phyloP scores from a whole-genome alignment of 148 eudicot species.

The Rhododendron williamsianum region DNA sequence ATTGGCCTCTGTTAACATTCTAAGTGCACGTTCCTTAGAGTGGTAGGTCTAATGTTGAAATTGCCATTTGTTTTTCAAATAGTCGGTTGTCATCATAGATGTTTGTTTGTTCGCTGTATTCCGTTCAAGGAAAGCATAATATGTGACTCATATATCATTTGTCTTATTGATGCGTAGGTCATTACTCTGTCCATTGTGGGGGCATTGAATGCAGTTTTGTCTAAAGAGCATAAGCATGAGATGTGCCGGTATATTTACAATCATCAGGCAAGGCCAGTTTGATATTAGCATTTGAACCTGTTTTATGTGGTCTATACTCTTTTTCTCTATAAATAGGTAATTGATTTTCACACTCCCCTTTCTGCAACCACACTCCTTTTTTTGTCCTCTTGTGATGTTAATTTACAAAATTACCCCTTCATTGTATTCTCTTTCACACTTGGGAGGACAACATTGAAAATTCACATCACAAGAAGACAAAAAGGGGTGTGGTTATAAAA shows the following conservation, averaged over 20 bases:
- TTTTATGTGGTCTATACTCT: neutral
- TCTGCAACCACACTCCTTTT: neutral
- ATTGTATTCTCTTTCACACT: neutral
- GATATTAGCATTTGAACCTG: conserved; percentile 2
- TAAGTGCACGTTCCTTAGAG: neutral
- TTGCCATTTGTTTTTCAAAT: neutral
- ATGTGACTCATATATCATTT: neutral
- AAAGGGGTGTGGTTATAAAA: neutral
- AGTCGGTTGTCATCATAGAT: neutral
- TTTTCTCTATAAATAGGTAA: neutral
- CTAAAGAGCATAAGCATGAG: conserved; percentile 77
- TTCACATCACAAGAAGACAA: neutral
- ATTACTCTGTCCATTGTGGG: conserved; percentile 74
- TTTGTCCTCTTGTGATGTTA: neutral
- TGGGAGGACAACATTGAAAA: neutral
- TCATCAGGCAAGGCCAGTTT: conserved; percentile 63
- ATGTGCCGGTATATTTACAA: conserved; percentile 93
- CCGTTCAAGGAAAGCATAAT: conserved; percentile 12
- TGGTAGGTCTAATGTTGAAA: neutral
- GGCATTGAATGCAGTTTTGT: conserved; percentile 83
- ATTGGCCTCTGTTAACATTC: neutral
- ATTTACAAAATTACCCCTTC: neutral
- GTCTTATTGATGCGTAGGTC: conserved; percentile 40
- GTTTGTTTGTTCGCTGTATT: neutral
- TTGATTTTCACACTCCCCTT: neutral